Percentiles rank a stretch among this genome's conserved stretches.
These are phyloP conservation scores for Symbiotaphrina buchneri DNA, from an alignment of 495 filamentous ascomycete genomes.

Conservation along the genomic window DNA sequence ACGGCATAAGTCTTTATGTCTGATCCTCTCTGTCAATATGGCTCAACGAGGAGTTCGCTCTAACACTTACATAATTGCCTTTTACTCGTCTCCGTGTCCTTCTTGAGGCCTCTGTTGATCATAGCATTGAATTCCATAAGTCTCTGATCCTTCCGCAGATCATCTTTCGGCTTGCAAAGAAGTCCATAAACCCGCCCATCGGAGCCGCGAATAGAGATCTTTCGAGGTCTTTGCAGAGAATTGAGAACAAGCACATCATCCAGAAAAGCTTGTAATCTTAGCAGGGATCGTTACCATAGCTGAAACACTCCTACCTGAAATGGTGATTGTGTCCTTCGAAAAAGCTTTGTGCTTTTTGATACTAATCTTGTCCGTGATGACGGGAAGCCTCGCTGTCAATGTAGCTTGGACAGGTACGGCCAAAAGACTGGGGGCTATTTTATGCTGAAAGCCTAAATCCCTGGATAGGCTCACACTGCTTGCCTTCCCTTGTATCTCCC, in stretches of 20 bases:
- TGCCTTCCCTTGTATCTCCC: slow-evolving; percentile 42
- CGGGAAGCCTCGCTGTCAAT: slow-evolving; percentile 62
- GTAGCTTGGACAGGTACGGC: slow-evolving; percentile 76
- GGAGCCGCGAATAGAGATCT: slow-evolving; percentile 67
- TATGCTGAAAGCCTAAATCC: slow-evolving; percentile 67
- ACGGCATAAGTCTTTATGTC: slow-evolving; percentile 95
- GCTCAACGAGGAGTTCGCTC: neutral
- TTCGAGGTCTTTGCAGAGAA: slow-evolving; percentile 81
- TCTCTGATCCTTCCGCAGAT: slow-evolving; percentile 87
- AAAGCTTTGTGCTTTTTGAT: slow-evolving; percentile 65
- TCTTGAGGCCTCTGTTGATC: slow-evolving; percentile 84
- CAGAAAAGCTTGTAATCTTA: slow-evolving; percentile 33
- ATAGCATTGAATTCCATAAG: slow-evolving; percentile 98
- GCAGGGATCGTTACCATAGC: slow-evolving; percentile 12
- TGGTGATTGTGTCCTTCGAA: slow-evolving; percentile 37
- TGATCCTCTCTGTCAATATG: slow-evolving; percentile 7
- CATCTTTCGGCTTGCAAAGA: slow-evolving; percentile 93
- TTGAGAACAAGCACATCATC: slow-evolving; percentile 78
- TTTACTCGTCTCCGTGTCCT: slow-evolving; percentile 72
- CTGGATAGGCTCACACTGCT: slow-evolving; percentile 47
- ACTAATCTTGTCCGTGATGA: slow-evolving; percentile 40
- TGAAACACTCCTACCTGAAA: slow-evolving; percentile 19
- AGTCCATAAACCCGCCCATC: slow-evolving; percentile 76
- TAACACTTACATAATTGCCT: slow-evolving; percentile 39
- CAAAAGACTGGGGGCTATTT: slow-evolving; percentile 54